Percentiles rank a stretch among this genome's conserved stretches.
phyloP scores from a whole-genome alignment of 768 basidiomycete species.

The Lactarius hengduanensis region DNA sequence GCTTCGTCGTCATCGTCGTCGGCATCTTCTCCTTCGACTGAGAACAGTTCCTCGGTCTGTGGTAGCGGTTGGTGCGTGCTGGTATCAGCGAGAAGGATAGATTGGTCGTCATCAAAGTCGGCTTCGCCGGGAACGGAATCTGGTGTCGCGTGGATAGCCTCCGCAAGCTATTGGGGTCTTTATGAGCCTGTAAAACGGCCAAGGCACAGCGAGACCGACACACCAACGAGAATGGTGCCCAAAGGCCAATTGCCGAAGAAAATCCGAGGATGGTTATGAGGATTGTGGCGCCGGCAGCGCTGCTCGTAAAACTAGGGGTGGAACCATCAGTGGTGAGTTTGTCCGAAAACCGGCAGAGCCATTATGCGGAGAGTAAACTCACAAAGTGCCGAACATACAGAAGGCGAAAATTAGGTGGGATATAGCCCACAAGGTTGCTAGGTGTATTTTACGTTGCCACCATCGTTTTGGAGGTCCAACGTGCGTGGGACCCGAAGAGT shows the following conservation, averaged over 20 bases:
- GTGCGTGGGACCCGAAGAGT: not conserved
- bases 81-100: slow-evolving; percentile 43
- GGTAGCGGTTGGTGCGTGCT: slow-evolving; percentile 32
- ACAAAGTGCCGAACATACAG: slow-evolving; percentile 86
- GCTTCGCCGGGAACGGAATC: slow-evolving; percentile 28
- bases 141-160: slow-evolving; percentile 77
- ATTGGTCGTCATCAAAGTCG: slow-evolving; percentile 35
- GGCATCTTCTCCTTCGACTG: slow-evolving; percentile 30
- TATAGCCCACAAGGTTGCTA: slow-evolving; percentile 74
- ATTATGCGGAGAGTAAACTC: slow-evolving; percentile 36
- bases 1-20: slow-evolving; percentile 29
- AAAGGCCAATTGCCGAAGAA: slow-evolving; percentile 90
- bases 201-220: slow-evolving; percentile 31
- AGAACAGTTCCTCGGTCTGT: slow-evolving; percentile 35
- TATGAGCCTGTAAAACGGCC: not conserved
- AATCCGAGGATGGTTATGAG: slow-evolving; percentile 81
- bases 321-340: not conserved
- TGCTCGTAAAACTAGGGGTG: slow-evolving; percentile 60
- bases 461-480: slow-evolving; percentile 15
- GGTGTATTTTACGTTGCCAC: slow-evolving; percentile 46
- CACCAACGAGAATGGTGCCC: slow-evolving; percentile 92
- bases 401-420: slow-evolving; percentile 70
- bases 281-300: slow-evolving; percentile 66
- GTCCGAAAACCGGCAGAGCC: slow-evolving; percentile 5
- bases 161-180: slow-evolving; percentile 51